phyloP scores from a whole-genome alignment of 2,329 filamentous ascomycete species.

The Phialophora macrospora region DNA sequence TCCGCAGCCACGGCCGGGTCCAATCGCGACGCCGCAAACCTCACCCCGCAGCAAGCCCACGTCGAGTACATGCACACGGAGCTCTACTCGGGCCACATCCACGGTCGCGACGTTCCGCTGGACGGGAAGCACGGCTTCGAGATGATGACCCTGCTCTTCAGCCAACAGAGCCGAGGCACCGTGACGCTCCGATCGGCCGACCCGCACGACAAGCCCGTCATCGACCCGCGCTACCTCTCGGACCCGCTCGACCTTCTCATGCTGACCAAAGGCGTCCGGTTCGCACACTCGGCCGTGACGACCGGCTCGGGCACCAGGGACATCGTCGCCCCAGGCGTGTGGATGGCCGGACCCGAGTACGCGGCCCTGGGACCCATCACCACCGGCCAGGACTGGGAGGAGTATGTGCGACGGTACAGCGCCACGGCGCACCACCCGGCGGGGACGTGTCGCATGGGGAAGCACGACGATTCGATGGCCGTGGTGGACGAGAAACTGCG shows the following conservation, averaged over 20 bases:
- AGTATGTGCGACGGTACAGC: slow-evolving; percentile 61
- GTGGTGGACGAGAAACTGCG: slow-evolving; percentile 60
- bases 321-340: slow-evolving; percentile 61
- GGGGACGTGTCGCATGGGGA: slow-evolving; percentile 62
- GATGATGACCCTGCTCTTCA: slow-evolving; percentile 63
- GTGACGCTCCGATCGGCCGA: slow-evolving; percentile 58
- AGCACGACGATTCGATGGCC: slow-evolving; percentile 52
- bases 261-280: slow-evolving; percentile 61
- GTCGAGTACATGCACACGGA: slow-evolving; percentile 66
- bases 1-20: background rate
- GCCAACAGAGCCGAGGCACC: slow-evolving; percentile 59
- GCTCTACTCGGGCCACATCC: slow-evolving; percentile 47
- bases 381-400: slow-evolving; percentile 62
- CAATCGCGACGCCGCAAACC: slow-evolving; percentile 62
- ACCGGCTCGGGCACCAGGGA: slow-evolving; percentile 62
- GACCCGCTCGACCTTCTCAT: slow-evolving; percentile 64
- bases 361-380: slow-evolving; percentile 58
- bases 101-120: background rate
- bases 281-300: slow-evolving; percentile 64
- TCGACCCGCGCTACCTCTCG: slow-evolving; percentile 63
- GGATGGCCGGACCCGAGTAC: slow-evolving; percentile 51
- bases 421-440: slow-evolving; percentile 65
- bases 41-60: slow-evolving; percentile 61
- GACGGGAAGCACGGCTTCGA: slow-evolving; percentile 63
- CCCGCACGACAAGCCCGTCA: slow-evolving; percentile 57